Percentiles rank a stretch among this genome's conserved stretches.
Conservation (phyloP, 2,329 filamentous ascomycete species). For the Cladosporium sphaerospermum region DNA sequence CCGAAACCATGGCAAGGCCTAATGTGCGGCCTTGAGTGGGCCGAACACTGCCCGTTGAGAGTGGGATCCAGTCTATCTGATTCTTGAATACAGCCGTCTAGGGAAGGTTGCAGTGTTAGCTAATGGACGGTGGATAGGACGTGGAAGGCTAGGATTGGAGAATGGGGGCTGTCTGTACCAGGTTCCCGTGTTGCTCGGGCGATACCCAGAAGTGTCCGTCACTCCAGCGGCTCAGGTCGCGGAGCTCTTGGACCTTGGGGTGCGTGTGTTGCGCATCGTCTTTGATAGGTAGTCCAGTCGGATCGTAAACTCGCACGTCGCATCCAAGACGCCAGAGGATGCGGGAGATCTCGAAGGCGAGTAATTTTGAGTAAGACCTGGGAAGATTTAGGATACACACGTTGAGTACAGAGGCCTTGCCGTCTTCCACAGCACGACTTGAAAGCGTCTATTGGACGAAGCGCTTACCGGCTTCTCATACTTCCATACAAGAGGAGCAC, state of each 20-base stretch:
- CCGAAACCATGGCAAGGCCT: constrained; percentile 55
- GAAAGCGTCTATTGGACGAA: not conserved
- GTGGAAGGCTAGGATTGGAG: not conserved
- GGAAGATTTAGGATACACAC: not conserved
- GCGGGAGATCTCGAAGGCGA: constrained; percentile 54
- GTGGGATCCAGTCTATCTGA: constrained; percentile 64
- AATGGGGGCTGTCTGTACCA: constrained; percentile 35
- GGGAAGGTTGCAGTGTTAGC: not conserved
- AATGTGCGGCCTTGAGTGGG: constrained; percentile 62
- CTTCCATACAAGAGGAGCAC: constrained; percentile 58
- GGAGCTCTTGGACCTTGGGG: constrained; percentile 56
- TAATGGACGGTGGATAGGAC: not conserved
- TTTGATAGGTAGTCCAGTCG: constrained; percentile 53
- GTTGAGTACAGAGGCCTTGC: not conserved
- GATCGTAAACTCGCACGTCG: constrained; percentile 59
- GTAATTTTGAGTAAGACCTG: constrained; percentile 55
- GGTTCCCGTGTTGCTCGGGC: constrained; percentile 61
- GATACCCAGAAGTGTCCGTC: constrained; percentile 62
- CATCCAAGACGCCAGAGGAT: constrained; percentile 60
- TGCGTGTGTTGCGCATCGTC: constrained; percentile 54
- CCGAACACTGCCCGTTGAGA: constrained; percentile 55
- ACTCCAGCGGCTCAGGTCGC: constrained; percentile 56
- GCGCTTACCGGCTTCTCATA: constrained; percentile 35
- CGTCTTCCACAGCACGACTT: not conserved
- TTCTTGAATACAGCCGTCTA: constrained; percentile 62